Percentiles rank a stretch among this genome's conserved stretches.
These are phyloP conservation scores for Lachancea waltii DNA, from an alignment of 805 yeast species.

Conservation along the genomic window DNA sequence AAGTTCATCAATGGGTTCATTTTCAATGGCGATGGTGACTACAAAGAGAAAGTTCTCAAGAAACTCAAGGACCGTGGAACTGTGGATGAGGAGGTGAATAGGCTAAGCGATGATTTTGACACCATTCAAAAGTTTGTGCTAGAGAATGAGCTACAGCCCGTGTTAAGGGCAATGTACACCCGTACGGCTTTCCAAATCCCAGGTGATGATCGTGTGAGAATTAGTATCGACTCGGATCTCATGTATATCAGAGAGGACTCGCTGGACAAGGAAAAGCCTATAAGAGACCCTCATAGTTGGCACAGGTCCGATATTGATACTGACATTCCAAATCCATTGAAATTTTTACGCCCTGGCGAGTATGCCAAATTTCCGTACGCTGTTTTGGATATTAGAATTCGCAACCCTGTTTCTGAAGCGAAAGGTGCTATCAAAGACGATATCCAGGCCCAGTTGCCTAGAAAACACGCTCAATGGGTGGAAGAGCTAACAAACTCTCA, in stretches of 20 bases:
- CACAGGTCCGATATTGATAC: constrained; percentile 89
- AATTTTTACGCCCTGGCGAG: constrained; percentile 79
- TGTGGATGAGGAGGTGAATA: constrained; percentile 44
- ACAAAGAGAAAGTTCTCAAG: constrained; percentile 45
- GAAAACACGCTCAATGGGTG: constrained; percentile 66
- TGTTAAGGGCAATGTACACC: constrained; percentile 77
- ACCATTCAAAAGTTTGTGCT: constrained; percentile 57
- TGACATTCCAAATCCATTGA: constrained; percentile 58
- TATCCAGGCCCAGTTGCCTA: constrained; percentile 35
- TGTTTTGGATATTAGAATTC: constrained; percentile 79
- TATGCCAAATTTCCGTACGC: constrained; percentile 75
- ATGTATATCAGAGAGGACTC: constrained; percentile 85
- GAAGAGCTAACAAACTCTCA: constrained; percentile 78
- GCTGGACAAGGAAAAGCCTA: constrained; percentile 77
- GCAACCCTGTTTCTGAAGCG: constrained; percentile 34
- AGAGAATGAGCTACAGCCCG: constrained; percentile 70
- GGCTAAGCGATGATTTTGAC: constrained; percentile 48
- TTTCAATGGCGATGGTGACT: constrained; percentile 39
- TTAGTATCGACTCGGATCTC: constrained; percentile 85
- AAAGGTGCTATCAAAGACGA: constrained; percentile 28
- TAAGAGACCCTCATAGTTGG: constrained; percentile 85
- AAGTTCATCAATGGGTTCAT: constrained; percentile 75
- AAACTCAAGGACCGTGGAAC: constrained; percentile 62
- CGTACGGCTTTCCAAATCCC: constrained; percentile 98
- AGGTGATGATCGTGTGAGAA: constrained; percentile 88